Evolutionary conservation across 2,329 filamentous ascomycete species (phyloP).

Genomic region (Thermoascus crustaceus): DNA sequence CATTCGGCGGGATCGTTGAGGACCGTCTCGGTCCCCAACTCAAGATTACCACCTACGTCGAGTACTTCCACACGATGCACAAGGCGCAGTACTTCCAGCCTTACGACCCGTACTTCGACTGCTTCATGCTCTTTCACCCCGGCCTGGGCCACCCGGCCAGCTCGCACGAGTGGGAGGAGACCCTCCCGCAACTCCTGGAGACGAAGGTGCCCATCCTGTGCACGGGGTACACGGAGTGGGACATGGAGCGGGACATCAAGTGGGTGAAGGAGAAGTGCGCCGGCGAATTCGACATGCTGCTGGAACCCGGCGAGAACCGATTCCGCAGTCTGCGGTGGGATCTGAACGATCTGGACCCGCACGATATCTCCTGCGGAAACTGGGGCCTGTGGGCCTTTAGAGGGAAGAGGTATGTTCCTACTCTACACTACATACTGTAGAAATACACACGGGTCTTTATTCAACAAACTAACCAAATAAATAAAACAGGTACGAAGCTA

Average conservation of each 20-base stretch:
- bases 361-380: slow-evolving; percentile 90
- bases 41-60: slow-evolving; percentile 96
- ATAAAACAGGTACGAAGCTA: slow-evolving; percentile 31
- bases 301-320: slow-evolving; percentile 86
- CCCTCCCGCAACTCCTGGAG: slow-evolving; percentile 79
- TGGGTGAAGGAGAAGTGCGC: slow-evolving; percentile 80
- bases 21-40: slow-evolving; percentile 78
- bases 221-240: slow-evolving; percentile 91
- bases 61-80: slow-evolving; percentile 97
- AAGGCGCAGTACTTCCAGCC: slow-evolving; percentile 83
- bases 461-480: not conserved
- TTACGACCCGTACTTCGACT: slow-evolving; percentile 97
- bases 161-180: slow-evolving; percentile 89
- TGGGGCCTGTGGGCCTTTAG: slow-evolving; percentile 97
- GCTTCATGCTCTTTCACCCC: slow-evolving; percentile 93
- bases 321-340: slow-evolving; percentile 97
- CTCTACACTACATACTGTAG: not conserved
- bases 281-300: slow-evolving; percentile 84
- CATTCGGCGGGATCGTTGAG: slow-evolving; percentile 89
- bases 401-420: slow-evolving; percentile 70
- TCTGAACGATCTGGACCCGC: slow-evolving; percentile 87
- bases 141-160: slow-evolving; percentile 90
- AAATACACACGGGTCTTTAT: too few species aligned
- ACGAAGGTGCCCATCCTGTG: slow-evolving; percentile 92
- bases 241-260: slow-evolving; percentile 85